Evolutionary conservation across 805 yeast genomes (phyloP), one percentile per base, ranked within the genome.

Genomic region (Peterozyma toletana): DNA sequence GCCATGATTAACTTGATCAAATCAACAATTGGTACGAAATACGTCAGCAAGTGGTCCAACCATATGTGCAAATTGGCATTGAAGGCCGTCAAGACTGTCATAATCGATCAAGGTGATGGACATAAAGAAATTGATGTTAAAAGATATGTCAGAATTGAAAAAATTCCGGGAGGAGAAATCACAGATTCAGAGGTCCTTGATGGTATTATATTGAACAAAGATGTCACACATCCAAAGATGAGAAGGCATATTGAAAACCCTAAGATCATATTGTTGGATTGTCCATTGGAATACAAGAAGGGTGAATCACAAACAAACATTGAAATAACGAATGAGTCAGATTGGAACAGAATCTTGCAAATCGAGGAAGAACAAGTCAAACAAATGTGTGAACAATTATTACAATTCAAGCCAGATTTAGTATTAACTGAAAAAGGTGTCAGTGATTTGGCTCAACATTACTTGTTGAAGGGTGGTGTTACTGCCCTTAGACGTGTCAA

Each of bases 211-310:
- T 75, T 93, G 56, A 93, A 93, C 71, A 93, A 93, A 66, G 99
- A 93, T 60, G 95, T 93, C 46, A 89, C 95, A n/a, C 99, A 93
- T 66, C 99, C 99, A 50, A 89, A 90, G 65, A 93, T 93, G 99
- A 83, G 83, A 55, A 81, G 99, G 62, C 59, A 71, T 55, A 85
- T 93, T 53, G 86, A 83, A 61, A 86, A 88, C 57, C 99, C 99
- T 41, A 78, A 91, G 51, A 78, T 93, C 44, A 77, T 93, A 15
- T 73, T 93, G 53, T 74, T 93, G 54, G 99, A 93, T 67, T 90
- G 97, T 66, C 97, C 99, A 11, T 73, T 93, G 55, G 99, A 93
- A 68, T 93, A 93, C 70, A 93, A 93, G 71, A 93, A 93, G 75
- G 99, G 99, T 52, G 99, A 93, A 69, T 89, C 97, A 2, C 99